These are phyloP conservation scores for Colletotrichum ledebouriae DNA, from an alignment of 2,329 filamentous ascomycete species.

Conservation along the genomic window DNA sequence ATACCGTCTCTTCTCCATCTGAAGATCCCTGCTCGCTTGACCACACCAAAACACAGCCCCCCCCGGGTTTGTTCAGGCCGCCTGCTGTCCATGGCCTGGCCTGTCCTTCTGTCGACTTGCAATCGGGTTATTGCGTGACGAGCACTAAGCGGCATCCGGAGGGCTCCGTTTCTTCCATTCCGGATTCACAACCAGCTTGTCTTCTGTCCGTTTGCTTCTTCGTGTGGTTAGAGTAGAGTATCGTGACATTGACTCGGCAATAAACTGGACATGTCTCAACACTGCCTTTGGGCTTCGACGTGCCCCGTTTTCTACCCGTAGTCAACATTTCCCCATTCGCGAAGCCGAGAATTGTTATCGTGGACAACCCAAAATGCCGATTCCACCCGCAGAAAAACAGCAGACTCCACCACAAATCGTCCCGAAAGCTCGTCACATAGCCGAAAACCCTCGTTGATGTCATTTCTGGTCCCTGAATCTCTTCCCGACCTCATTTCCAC, in stretches of 20 bases:
- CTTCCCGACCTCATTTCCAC: slow-evolving; percentile 8
- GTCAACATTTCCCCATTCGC: slow-evolving; percentile 1
- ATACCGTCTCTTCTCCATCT: slow-evolving; percentile 24
- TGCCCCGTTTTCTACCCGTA: slow-evolving; percentile 10
- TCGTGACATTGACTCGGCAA: slow-evolving; percentile 24
- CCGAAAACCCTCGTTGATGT: slow-evolving; percentile 43
- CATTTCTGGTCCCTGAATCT: slow-evolving; percentile 29
- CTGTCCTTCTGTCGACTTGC: background rate
- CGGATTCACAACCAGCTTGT: background rate
- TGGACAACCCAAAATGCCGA: slow-evolving; percentile 22
- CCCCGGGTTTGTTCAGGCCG: slow-evolving; percentile 10
- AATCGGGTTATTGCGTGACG: slow-evolving; percentile 20
- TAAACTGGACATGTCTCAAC: slow-evolving; percentile 10
- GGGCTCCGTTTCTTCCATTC: slow-evolving; percentile 24
- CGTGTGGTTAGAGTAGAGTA: slow-evolving; percentile 1
- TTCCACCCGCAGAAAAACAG: slow-evolving; percentile 38
- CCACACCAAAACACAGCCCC: slow-evolving; percentile 23
- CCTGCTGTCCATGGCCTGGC: background rate
- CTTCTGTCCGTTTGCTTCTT: slow-evolving; percentile 1
- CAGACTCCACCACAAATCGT: slow-evolving; percentile 33
- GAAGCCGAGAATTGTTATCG: slow-evolving; percentile 21
- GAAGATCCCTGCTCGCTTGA: slow-evolving; percentile 15
- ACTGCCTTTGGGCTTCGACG: background rate
- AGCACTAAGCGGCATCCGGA: slow-evolving; percentile 17
- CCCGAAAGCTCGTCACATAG: slow-evolving; percentile 38